phyloP scores from a whole-genome alignment of 768 basidiomycete species.

The Lyophyllum decastes region DNA sequence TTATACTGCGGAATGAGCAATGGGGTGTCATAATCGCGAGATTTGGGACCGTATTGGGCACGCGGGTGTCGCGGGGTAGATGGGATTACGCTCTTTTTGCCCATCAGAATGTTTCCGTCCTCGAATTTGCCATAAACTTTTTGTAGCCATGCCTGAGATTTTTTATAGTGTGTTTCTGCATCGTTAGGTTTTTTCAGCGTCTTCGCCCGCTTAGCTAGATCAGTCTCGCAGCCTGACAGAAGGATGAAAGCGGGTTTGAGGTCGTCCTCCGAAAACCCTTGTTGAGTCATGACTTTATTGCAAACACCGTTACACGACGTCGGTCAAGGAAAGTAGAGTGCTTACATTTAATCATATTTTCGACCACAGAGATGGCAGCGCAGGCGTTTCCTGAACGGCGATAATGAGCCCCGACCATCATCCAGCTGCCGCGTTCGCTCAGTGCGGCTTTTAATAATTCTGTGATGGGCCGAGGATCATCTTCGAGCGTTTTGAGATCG shows the following conservation, averaged over 20 bases:
- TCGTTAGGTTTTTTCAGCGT: slow-evolving; percentile 16
- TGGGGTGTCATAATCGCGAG: neutral
- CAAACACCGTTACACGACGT: slow-evolving; percentile 4
- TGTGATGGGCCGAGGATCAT: slow-evolving; percentile 47
- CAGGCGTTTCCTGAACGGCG: slow-evolving; percentile 46
- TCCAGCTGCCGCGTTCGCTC: slow-evolving; percentile 55
- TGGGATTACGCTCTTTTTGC: neutral
- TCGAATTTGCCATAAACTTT: slow-evolving; percentile 43
- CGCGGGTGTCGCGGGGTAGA: neutral
- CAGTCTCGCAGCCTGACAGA: slow-evolving; percentile 55
- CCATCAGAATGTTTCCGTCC: neutral
- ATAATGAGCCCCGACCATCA: slow-evolving; percentile 55
- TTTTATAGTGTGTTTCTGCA: slow-evolving; percentile 35
- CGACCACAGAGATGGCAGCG: slow-evolving; percentile 45
- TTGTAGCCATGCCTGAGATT: slow-evolving; percentile 46
- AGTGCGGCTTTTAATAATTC: slow-evolving; percentile 43
- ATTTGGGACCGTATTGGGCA: neutral
- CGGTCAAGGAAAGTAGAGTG: neutral
- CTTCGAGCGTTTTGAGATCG: slow-evolving; percentile 43
- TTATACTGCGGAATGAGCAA: neutral
- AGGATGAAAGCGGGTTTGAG: slow-evolving; percentile 54
- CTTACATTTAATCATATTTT: slow-evolving; percentile 50
- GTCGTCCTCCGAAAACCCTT: slow-evolving; percentile 34
- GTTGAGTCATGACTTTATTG: slow-evolving; percentile 39
- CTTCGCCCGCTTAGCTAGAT: slow-evolving; percentile 39